Conservation (phyloP, 2,329 filamentous ascomycete genomes). For the Tetracladium maxilliforme region DNA sequence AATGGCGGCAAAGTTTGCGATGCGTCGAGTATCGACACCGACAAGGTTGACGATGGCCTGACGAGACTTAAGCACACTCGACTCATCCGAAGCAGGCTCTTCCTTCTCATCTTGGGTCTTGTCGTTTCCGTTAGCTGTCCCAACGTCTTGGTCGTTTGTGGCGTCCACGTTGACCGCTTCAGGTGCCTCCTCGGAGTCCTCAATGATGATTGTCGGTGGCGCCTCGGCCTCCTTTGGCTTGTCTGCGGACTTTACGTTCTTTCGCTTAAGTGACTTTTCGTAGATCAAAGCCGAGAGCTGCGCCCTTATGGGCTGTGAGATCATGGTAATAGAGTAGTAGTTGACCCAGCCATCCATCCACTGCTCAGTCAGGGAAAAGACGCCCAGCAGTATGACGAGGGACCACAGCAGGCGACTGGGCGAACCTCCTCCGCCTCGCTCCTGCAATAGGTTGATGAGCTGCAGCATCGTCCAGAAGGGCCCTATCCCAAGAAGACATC, state of each 20-base stretch:
- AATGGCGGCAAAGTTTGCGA: slow-evolving; percentile 53
- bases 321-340: slow-evolving; percentile 48
- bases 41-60: slow-evolving; percentile 68
- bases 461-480: no score
- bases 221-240: slow-evolving; percentile 27
- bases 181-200: slow-evolving; percentile 12
- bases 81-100: slow-evolving; percentile 32
- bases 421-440: slow-evolving; percentile 56
- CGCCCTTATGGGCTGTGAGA: slow-evolving; percentile 52
- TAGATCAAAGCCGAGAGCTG: slow-evolving; percentile 62
- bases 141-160: slow-evolving; percentile 6
- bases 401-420: no score
- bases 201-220: slow-evolving; percentile 11
- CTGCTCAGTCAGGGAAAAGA: slow-evolving; percentile 33
- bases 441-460: no score
- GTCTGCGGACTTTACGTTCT: slow-evolving; percentile 53
- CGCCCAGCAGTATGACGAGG: slow-evolving; percentile 45
- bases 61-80: slow-evolving; percentile 38
- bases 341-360: slow-evolving; percentile 52
- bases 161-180: slow-evolving; percentile 16
- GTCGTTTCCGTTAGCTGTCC: no score
- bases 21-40: slow-evolving; percentile 57
- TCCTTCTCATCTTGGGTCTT: slow-evolving; percentile 19
- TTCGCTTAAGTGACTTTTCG: slow-evolving; percentile 61
- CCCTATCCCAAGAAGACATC: no score